Conservation (phyloP, 768 basidiomycete species). For the Ramaria sp. region DNA sequence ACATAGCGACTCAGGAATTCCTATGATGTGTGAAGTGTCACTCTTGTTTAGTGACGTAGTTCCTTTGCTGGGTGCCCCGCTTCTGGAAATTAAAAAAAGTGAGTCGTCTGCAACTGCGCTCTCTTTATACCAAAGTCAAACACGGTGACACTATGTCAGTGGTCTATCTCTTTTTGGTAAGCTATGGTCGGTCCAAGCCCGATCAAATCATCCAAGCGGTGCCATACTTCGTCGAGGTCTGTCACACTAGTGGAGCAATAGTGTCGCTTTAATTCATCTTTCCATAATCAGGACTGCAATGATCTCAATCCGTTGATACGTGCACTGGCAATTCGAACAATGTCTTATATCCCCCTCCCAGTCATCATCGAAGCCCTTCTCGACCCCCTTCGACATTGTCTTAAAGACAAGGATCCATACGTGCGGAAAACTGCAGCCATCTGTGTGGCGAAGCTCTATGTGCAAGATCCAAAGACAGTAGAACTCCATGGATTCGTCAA, state of each 20-base stretch:
- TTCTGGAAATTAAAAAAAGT: slow-evolving; percentile 99
- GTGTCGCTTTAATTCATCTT: slow-evolving; percentile 2
- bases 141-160: slow-evolving; percentile 35
- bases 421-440: slow-evolving; percentile 98
- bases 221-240: slow-evolving; percentile 79
- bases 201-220: slow-evolving; percentile 91
- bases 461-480: slow-evolving; percentile 75
- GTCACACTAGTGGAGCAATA: slow-evolving; percentile 13
- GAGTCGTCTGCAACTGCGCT: slow-evolving; percentile 20
- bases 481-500: slow-evolving; percentile 89
- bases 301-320: slow-evolving; percentile 96
- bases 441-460: slow-evolving; percentile 92
- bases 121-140: not conserved
- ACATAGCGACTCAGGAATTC: slow-evolving; percentile 12
- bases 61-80: slow-evolving; percentile 87
- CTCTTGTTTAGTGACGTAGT: slow-evolving; percentile 92
- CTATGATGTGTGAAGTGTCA: slow-evolving; percentile 53
- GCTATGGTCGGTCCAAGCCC: slow-evolving; percentile 88
- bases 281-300: slow-evolving; percentile 67
- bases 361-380: slow-evolving; percentile 74
- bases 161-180: slow-evolving; percentile 96
- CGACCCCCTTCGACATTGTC: slow-evolving; percentile 84
- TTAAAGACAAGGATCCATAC: slow-evolving; percentile 93
- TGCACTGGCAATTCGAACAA: slow-evolving; percentile 93
- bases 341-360: slow-evolving; percentile 97